Base-by-base conservation (phyloP, 139 green algal genomes). In the Chlorella sorokiniana region DNA sequence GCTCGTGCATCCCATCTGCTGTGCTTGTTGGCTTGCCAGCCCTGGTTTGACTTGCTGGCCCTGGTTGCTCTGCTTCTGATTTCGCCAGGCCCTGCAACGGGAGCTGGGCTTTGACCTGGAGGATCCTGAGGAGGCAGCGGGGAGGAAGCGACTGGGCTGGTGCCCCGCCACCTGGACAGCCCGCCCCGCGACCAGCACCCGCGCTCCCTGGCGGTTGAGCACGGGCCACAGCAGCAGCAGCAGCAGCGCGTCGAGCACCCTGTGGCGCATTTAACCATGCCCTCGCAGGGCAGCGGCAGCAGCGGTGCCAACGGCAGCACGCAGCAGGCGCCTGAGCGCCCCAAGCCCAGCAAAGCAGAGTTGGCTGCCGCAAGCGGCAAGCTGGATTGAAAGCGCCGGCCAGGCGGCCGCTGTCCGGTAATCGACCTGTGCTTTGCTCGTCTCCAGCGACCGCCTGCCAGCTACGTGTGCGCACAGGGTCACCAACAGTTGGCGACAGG, bases 81-180 rank as follows among this genome's bases (percentile, higher is more conserved):
- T 52, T 11, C 22, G 1, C 7, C 73, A 79, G 73, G 73, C 73
- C 18, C 73, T 79, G 25, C 73, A 79, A 38, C 54, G 37, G 27
- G 52, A 79, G 54, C 73, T 79, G 14, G 73, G 37, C 11, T 79
- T 79, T 35, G 71, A 78, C 20, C 33, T 78, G 48, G 71, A 78
- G 18, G 68, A 45, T 3, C 68, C 70, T 35, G 52, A 65, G 4
- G 59, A 25, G 23, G 48, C 25, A 1, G 54, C 20, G 73, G 1
- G 72, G 23, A 0, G 51, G 7, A 0, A 35, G 14, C 44, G 31
- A 11, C 63, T 18, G 63, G 16, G 33, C 1, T 18, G 10, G 10
- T n/a, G 63, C 10, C 33, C 3, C 2, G 31, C 16, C 6, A 18
- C 23, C 4, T 45, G 1, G 64, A 7, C 67, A 56, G 40, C 40